Evolutionary conservation across 257 asterid genomes (phyloP).

Genomic region (Nicotiana attenuata): DNA sequence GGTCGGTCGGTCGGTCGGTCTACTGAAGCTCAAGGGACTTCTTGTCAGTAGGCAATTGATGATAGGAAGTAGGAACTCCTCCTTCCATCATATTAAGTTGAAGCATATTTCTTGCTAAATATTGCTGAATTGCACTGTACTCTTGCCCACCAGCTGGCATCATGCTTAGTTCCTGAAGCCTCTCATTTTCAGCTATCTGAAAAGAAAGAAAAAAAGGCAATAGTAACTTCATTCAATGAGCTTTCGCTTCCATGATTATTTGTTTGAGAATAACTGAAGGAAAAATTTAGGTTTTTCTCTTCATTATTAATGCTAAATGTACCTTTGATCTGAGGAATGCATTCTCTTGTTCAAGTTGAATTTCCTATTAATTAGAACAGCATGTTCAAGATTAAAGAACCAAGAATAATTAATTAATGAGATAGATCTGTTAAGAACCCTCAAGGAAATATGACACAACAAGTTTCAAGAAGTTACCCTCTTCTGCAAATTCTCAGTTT

Average conservation of each 20-base stretch:
- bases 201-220: neutral
- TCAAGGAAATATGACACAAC: neutral
- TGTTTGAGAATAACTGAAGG: no score
- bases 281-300: no score
- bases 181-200: slow-evolving; percentile 76
- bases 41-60: slow-evolving; percentile 44
- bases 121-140: slow-evolving; percentile 54
- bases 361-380: slow-evolving; percentile 24
- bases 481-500: slow-evolving; percentile 70
- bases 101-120: slow-evolving; percentile 52
- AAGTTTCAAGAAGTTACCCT: slow-evolving; percentile 43
- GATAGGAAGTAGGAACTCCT: slow-evolving; percentile 26
- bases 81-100: slow-evolving; percentile 78
- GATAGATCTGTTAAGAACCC: no score
- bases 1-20: no score
- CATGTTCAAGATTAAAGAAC: neutral
- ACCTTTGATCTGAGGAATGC: slow-evolving; percentile 81
- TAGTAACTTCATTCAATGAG: no score
- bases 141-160: slow-evolving; percentile 72
- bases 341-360: slow-evolving; percentile 81
- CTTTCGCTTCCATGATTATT: no score
- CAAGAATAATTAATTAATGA: no score
- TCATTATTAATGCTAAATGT: neutral
- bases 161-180: slow-evolving; percentile 78
- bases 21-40: slow-evolving; percentile 49